Evolutionary conservation across 176 grass and related monocot species (phyloP).

Genomic region (Bonia amplexicaulis): DNA sequence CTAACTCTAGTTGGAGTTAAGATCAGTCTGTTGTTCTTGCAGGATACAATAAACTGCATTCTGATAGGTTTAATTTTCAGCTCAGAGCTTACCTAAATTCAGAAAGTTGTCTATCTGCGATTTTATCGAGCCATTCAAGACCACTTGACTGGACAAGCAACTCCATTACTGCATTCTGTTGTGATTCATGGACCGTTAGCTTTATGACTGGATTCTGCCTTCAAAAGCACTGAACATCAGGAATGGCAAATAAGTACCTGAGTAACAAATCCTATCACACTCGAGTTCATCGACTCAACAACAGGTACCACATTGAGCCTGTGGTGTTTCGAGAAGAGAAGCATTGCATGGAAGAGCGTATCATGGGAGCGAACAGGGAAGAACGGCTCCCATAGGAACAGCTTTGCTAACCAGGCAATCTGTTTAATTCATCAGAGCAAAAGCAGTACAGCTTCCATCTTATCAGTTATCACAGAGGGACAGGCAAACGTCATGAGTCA

Average conservation of each 20-base stretch:
- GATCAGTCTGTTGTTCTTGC: background rate
- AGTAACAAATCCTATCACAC: conserved; percentile 44
- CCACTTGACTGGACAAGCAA: conserved; percentile 55
- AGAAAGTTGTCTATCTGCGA: conserved; percentile 41
- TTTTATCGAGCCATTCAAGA: conserved; percentile 52
- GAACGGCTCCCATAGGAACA: conserved; percentile 55
- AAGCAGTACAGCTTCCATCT: background rate
- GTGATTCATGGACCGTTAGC: background rate
- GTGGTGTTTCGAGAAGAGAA: conserved; percentile 54
- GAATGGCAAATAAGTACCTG: conserved; percentile 27
- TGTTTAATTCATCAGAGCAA: conserved; percentile 7
- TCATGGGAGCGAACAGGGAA: conserved; percentile 50
- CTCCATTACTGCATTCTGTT: conserved; percentile 47
- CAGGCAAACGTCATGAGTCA: background rate
- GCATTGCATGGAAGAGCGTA: conserved; percentile 52
- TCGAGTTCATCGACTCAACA: conserved; percentile 34
- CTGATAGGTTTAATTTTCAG: background rate
- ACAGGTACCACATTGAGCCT: conserved; percentile 56
- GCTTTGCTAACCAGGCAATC: conserved; percentile 52
- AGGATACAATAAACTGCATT: background rate
- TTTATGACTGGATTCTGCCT: background rate
- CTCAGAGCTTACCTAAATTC: conserved; percentile 37
- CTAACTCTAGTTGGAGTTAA: background rate
- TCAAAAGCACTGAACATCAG: background rate
- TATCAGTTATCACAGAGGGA: background rate